phyloP scores from a whole-genome alignment of 345 rosid species.

The Melaleuca alternifolia region DNA sequence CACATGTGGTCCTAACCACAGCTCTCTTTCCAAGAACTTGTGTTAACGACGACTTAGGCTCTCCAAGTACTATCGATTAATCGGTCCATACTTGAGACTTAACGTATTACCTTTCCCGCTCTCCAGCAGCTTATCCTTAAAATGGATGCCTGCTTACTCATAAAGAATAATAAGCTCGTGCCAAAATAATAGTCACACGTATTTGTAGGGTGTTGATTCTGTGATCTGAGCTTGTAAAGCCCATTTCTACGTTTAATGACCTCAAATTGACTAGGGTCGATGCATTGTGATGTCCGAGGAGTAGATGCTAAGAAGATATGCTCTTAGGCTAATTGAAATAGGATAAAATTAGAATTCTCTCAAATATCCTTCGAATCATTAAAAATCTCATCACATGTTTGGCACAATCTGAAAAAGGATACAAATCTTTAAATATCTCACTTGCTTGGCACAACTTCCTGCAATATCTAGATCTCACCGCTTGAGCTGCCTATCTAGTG shows the following conservation, averaged over 20 bases:
- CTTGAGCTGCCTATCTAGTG: background rate
- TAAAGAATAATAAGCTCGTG: background rate
- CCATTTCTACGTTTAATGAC: background rate
- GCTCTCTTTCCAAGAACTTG: background rate
- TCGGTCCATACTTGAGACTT: background rate
- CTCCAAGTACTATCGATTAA: background rate
- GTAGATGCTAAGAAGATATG: background rate
- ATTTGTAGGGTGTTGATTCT: background rate
- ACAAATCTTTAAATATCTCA: background rate
- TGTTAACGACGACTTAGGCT: background rate
- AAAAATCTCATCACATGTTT: background rate
- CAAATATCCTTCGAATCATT: fast-evolving
- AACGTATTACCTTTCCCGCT: background rate
- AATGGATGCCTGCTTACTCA: background rate
- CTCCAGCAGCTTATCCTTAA: background rate
- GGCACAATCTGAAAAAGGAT: background rate
- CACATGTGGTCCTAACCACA: background rate
- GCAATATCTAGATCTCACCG: background rate
- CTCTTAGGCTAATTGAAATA: background rate
- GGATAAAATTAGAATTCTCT: fast-evolving
- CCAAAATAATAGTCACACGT: background rate
- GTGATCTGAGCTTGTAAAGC: background rate
- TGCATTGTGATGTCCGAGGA: background rate
- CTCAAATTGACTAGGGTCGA: background rate
- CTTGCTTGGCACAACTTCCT: background rate